Percentiles rank a stretch among this genome's conserved stretches.
Evolutionary conservation across 495 filamentous ascomycete genomes (phyloP).

Genomic region (Daldinia decipiens): DNA sequence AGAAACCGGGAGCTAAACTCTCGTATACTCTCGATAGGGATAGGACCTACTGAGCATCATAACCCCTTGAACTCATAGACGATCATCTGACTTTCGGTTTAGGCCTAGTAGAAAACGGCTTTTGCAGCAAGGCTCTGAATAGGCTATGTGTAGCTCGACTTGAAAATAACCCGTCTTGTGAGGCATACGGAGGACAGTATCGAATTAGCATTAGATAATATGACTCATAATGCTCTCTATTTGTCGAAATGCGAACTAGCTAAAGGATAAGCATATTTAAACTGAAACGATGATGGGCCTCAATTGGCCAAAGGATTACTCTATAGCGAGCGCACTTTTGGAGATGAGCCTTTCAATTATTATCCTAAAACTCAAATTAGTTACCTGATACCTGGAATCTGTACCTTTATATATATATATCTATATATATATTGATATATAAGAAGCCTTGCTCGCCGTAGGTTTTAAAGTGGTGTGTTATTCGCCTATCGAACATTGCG

Average conservation of each 20-base stretch:
- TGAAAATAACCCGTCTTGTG: background rate
- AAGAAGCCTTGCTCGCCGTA: background rate
- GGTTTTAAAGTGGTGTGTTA: no score
- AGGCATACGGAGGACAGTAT: background rate
- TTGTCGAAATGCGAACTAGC: background rate
- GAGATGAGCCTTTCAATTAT: background rate
- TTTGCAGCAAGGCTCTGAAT: background rate
- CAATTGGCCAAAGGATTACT: background rate
- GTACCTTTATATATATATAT: background rate
- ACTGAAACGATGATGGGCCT: background rate
- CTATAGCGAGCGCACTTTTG: background rate
- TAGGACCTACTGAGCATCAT: background rate
- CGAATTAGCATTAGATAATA: no score
- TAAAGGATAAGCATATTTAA: background rate
- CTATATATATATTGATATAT: background rate
- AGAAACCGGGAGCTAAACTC: background rate
- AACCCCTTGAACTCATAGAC: background rate
- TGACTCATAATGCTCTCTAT: no score
- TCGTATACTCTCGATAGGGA: background rate
- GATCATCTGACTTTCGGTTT: background rate
- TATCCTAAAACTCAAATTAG: background rate
- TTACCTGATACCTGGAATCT: background rate
- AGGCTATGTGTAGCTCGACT: background rate
- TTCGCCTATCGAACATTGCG: no score
- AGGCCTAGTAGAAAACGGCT: background rate